Evolutionary conservation across 129 eudicot genomes (phyloP).

Genomic region (Sambucus nigra): DNA sequence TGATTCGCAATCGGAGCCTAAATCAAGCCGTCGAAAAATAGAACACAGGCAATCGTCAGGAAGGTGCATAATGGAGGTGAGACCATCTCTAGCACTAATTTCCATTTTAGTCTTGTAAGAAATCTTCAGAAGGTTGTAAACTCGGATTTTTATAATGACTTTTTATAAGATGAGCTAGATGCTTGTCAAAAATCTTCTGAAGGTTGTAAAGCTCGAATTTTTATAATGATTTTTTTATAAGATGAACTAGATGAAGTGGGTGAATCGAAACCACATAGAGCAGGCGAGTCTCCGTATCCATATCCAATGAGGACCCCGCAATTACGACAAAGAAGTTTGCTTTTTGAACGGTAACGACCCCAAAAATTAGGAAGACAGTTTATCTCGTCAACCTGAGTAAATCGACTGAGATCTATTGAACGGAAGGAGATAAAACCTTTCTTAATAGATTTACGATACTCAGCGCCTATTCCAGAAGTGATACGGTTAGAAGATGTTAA

Average conservation of each 20-base stretch:
- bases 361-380: conserved; percentile 51
- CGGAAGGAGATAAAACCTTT: conserved; percentile 61
- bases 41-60: conserved; percentile 65
- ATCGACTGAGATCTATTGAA: conserved; percentile 66
- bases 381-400: conserved; percentile 58
- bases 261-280: conserved; percentile 39
- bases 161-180: conserved; percentile 39
- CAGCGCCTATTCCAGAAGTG: conserved; percentile 54
- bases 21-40: conserved; percentile 42
- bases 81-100: conserved; percentile 1
- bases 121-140: conserved; percentile 64
- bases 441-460: conserved; percentile 50
- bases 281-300: conserved; percentile 41
- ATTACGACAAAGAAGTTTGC: conserved; percentile 64
- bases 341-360: conserved; percentile 39
- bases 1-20: conserved; percentile 55
- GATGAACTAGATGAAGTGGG: conserved; percentile 38
- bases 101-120: conserved; percentile 10
- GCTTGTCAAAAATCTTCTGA: conserved; percentile 29
- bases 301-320: conserved; percentile 60
- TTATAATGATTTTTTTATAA: conserved; percentile 48
- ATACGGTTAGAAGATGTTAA: conserved; percentile 48
- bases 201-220: conserved; percentile 70
- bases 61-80: conserved; percentile 40
- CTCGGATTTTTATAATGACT: conserved; percentile 54